phyloP scores from a whole-genome alignment of 1,284 basidiomycete species.

The Apiotrichum porosum region DNA sequence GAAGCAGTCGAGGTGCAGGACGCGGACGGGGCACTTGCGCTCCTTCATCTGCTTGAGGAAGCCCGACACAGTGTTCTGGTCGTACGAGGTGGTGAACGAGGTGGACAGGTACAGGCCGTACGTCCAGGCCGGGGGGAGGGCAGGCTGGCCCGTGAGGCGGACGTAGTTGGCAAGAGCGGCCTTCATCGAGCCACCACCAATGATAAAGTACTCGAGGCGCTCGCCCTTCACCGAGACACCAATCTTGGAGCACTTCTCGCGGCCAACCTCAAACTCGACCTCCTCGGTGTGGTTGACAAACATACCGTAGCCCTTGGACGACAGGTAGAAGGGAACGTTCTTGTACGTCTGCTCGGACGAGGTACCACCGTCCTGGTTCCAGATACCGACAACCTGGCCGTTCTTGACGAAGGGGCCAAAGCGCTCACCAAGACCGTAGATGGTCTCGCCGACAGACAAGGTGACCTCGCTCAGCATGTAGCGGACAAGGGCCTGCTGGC shows the following conservation, averaged over 20 bases:
- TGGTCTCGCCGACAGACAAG: slow-evolving; percentile 62
- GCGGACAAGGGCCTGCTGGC: slow-evolving; percentile 21
- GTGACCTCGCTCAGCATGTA: slow-evolving; percentile 66
- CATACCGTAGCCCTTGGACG: slow-evolving; percentile 62
- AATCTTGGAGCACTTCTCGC: slow-evolving; percentile 67
- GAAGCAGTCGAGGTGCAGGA: slow-evolving; percentile 72
- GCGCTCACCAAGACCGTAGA: slow-evolving; percentile 65
- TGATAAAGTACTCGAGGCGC: slow-evolving; percentile 60
- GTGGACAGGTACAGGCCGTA: slow-evolving; percentile 73
- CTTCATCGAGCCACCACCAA: slow-evolving; percentile 46
- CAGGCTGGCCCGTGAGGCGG: slow-evolving; percentile 31
- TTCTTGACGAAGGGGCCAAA: slow-evolving; percentile 72
- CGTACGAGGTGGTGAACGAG: slow-evolving; percentile 66
- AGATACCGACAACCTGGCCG: slow-evolving; percentile 60
- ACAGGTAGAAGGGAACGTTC: slow-evolving; percentile 41
- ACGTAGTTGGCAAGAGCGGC: slow-evolving; percentile 32
- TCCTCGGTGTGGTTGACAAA: slow-evolving; percentile 74
- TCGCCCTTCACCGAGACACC: slow-evolving; percentile 63
- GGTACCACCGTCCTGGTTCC: slow-evolving; percentile 56
- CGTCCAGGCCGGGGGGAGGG: slow-evolving; percentile 64
- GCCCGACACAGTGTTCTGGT: slow-evolving; percentile 60
- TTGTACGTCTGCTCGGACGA: slow-evolving; percentile 68
- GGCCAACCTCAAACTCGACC: slow-evolving; percentile 64
- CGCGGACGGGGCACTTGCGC: slow-evolving; percentile 63
- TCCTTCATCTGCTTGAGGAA: slow-evolving; percentile 68